Conservation (phyloP, 1,284 basidiomycete species). For the Cutaneotrichosporon mucoides region DNA sequence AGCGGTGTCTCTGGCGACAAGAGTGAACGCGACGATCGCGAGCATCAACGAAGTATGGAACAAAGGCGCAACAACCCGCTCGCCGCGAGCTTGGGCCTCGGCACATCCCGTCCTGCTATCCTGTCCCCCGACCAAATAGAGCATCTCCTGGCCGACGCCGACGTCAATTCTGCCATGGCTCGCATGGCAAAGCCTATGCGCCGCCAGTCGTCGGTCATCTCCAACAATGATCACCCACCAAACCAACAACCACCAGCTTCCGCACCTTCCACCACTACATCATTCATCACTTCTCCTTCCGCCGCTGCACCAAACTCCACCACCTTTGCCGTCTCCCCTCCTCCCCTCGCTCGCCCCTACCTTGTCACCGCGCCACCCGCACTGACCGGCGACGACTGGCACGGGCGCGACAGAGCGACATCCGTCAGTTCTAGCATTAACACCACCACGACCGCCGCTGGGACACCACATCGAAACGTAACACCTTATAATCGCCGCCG, state of each 20-base stretch:
- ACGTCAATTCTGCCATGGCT: slow-evolving; percentile 36
- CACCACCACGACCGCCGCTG: neutral
- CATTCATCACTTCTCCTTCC: neutral
- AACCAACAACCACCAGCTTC: neutral
- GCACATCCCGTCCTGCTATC: slow-evolving; percentile 19
- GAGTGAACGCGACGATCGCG: neutral
- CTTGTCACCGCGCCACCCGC: slow-evolving; percentile 40
- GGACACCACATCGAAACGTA: slow-evolving; percentile 4
- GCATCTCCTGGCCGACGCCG: slow-evolving; percentile 34
- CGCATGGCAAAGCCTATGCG: slow-evolving; percentile 18
- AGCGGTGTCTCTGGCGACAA: neutral
- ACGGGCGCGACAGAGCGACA: slow-evolving; percentile 15
- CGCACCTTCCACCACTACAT: too few relatives aligned
- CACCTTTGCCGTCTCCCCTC: neutral
- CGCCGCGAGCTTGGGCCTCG: slow-evolving; percentile 35
- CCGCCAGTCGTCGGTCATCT: slow-evolving; percentile 1
- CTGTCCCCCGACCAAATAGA: slow-evolving; percentile 40
- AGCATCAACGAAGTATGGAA: neutral
- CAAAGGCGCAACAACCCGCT: slow-evolving; percentile 13
- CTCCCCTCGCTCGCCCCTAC: slow-evolving; percentile 17
- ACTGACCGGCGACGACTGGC: slow-evolving; percentile 23
- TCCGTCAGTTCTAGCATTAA: slow-evolving; percentile 8
- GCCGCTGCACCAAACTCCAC: neutral
- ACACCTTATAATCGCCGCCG: slow-evolving; percentile 7
- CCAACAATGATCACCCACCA: slow-evolving; percentile 3